Evolutionary conservation across 2,329 filamentous ascomycete genomes (phyloP), one percentile per base, ranked within the genome.

Genomic region (Ophiostoma montium): DNA sequence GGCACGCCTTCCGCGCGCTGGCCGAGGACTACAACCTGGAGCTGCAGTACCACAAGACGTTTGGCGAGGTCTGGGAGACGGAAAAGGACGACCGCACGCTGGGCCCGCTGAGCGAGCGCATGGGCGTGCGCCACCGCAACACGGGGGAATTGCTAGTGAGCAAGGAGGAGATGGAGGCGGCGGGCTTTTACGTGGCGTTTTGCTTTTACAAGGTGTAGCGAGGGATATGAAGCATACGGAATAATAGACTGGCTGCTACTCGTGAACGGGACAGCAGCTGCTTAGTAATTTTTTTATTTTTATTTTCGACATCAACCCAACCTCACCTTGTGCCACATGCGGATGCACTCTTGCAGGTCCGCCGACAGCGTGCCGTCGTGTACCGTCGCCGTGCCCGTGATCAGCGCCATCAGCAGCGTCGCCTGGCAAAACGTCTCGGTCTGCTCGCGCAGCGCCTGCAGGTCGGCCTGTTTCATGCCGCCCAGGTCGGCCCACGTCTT

Each of bases 21-120:
- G 92, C 92, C 16, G 89, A 95, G 62, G 89, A 96, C 62, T 98
- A 90, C 71, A 95, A 95, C 58, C 77, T 98, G 7, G 92, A 98
- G 64, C 68, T 96, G 58, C 84, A 95, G 65, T 98, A 95, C 61
- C 85, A 94, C 60, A 90, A 90, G 65, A 77, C 83, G 0, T 98
- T 98, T 63, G 69, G 78, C 36, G 89, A 96, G 56, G 84, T 98
- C 30, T 96, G 90, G 86, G 80, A 87, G 54, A 76, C 87, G 19
- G 89, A 96, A 64, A 92, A 90, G 67, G 82, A 94, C 54, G 86
- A 95, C 60, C 72, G 74, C 1, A 78, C 85, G 31, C 66, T 98
- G 35, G 88, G 89, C 0, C 81, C 84, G 18, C 65, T 98, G 58
- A 94, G 87, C 57, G 89, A 95, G 68, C 78, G 89, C n/a, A 98